Evolutionary conservation across 2,329 filamentous ascomycete species (phyloP), one percentile per base, ranked within the genome.

Genomic region (Arthrobotrys pseudoclavata): DNA sequence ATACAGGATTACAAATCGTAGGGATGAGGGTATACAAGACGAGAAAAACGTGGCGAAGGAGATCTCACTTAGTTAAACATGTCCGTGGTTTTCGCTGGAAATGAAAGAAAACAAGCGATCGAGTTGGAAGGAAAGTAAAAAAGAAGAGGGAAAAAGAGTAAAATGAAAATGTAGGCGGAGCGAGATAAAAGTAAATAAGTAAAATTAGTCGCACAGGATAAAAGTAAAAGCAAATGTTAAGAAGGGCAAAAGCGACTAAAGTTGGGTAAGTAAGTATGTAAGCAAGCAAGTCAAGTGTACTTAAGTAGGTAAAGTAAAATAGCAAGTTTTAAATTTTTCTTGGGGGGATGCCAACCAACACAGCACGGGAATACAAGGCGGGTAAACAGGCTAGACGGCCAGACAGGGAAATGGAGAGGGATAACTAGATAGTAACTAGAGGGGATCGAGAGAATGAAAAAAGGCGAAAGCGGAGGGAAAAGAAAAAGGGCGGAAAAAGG

Each of bases 161-260:
- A 45, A 20, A 45, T 18, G 4, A 45, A 45, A 45, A 18, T 18
- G 42, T n/a, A n/a, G 13, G 50, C 26, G 7, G 24, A 29, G 47
- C 47, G 20, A 50, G 22, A 50, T 24, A 50, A 31, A 53, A 53
- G 26, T 52, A 53, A 53, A 53, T 24, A 53, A 53, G 50, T 45
- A 45, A 42, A 45, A 45, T 45, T 45, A 45, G 42, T 45, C 1
- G 42, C 42, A 45, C 42, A 45, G 42, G 42, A 45, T 45, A 45
- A 45, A 45, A 45, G 42, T 45, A 45, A 53, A 29, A 31, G 50
- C 15, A 53, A 53, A 53, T 9, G 47, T 50, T 6, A 50, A 26
- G 9, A 6, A 45, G n/a, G 4, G n/a, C 42, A 45, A 12, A 45
- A 45, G 42, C 42, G n/a, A 45, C 42, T 45, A 45, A 45, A 18